Evolutionary conservation across 192 early-diverging fungal genomes (phyloP).

Genomic region (Globomyces pollinis-pini): DNA sequence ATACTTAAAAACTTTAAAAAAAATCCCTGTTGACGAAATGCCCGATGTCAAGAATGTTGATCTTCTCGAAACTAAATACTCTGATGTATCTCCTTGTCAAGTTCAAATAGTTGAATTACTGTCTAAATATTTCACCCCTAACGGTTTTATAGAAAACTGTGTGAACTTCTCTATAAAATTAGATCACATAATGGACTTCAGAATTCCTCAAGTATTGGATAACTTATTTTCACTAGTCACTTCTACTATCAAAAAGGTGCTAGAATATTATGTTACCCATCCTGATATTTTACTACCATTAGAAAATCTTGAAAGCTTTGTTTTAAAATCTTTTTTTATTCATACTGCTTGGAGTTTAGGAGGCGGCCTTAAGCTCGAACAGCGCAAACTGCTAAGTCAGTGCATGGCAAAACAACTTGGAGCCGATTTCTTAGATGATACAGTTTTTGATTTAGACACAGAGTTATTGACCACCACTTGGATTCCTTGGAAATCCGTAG

Average conservation of each 20-base stretch:
- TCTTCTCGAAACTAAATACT: neutral
- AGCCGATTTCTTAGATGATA: slow-evolving; percentile 72
- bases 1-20: slow-evolving; percentile 19
- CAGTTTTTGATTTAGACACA: slow-evolving; percentile 86
- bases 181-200: slow-evolving; percentile 99
- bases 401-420: no score
- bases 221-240: slow-evolving; percentile 90
- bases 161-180: slow-evolving; percentile 60
- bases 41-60: slow-evolving; percentile 19
- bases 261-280: slow-evolving; percentile 89
- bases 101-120: slow-evolving; percentile 65
- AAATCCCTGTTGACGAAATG: slow-evolving; percentile 10
- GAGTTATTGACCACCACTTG: slow-evolving; percentile 73
- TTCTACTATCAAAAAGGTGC: slow-evolving; percentile 70
- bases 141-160: slow-evolving; percentile 67
- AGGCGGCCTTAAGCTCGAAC: slow-evolving; percentile 73
- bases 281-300: slow-evolving; percentile 85
- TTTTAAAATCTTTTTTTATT: slow-evolving; percentile 74
- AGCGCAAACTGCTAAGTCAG: no score
- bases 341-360: slow-evolving; percentile 92
- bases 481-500: slow-evolving; percentile 81
- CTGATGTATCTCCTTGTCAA: slow-evolving; percentile 43
- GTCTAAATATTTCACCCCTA: slow-evolving; percentile 59
- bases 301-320: slow-evolving; percentile 69
- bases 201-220: slow-evolving; percentile 66